phyloP scores from a whole-genome alignment of 2,329 filamentous ascomycete species.

The Penicillium sp. region DNA sequence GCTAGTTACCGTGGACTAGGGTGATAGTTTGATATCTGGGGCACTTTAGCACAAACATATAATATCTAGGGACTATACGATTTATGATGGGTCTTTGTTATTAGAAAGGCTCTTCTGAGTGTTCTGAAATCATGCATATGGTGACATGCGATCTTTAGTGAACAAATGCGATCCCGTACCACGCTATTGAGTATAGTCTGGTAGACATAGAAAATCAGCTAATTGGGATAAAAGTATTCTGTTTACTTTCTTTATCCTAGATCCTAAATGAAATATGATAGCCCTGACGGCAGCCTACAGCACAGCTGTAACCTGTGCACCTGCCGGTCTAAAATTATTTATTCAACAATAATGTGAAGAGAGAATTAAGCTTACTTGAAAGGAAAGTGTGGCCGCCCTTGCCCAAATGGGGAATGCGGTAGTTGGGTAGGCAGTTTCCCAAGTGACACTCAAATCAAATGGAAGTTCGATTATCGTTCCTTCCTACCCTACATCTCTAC shows the following conservation, averaged over 20 bases:
- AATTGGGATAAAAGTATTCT: background rate
- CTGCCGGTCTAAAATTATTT: no score
- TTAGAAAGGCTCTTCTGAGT: background rate
- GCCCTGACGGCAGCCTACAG: no score
- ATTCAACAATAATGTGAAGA: no score
- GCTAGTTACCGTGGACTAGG: background rate
- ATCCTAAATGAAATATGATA: background rate
- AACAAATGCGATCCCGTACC: background rate
- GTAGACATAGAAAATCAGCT: background rate
- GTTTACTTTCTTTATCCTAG: background rate
- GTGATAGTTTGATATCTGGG: background rate
- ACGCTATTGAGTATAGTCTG: background rate
- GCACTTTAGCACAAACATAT: background rate
- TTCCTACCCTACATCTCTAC: no score
- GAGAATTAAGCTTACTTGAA: no score
- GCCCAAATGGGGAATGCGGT: no score
- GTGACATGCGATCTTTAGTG: background rate
- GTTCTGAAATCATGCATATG: background rate
- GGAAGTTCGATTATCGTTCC: no score
- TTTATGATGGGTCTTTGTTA: background rate
- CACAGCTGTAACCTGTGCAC: no score
- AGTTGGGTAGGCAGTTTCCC: no score
- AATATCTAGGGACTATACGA: no score
- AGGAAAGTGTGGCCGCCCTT: no score
- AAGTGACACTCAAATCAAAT: no score